Base-by-base conservation (phyloP, 2,329 filamentous ascomycete species). In the Fusarium sublunatum region DNA sequence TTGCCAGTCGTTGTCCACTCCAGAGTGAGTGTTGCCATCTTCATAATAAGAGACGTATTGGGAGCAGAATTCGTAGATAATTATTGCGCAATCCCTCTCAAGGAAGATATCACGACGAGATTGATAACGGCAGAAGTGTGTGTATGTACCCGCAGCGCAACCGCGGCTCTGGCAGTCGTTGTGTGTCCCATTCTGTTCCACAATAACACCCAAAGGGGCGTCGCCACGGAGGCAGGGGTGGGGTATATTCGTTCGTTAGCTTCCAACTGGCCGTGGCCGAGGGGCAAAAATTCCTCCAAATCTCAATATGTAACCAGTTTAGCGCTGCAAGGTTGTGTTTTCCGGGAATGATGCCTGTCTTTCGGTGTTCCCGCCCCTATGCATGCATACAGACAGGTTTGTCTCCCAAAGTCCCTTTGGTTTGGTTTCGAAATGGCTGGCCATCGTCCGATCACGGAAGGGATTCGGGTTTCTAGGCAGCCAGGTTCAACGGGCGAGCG, bases 351-450 rank as follows among this genome's bases (percentile, higher is more conserved):
- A 70, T 62, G 52, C 64, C 46, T 66, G 66, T 54, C 67, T 63
- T 58, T 70, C 68, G 68, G 68, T 71, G 68, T 70, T 70, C 49
- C 68, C 68, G 68, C 59, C 51, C 54, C 56, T 67, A 54, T 49
- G 47, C 50, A 48, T 34, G 32, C 24, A 32, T 41, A 43, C 39
- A 32, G 43, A 43, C 28, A 40, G 39, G 26, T 35, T 34, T 42
- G 34, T 42, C 35, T 51, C 47, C 51, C 39, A 67, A 67, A 57
- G 64, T 61, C 51, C 62, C 45, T 65, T 34, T 34, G 31, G 19
- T 65, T 62, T 53, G 41, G 62, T 65, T 61, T 67, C 35, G 50
- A 67, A 34, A 41, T 53, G 44, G 53, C 51, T 61, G 53, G 61
- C 26, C 61, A 62, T 67, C 64, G 35, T 67, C 64, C 64, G 64